Conservation (phyloP, 139 green algal species). For the Chlorella sp. region DNA sequence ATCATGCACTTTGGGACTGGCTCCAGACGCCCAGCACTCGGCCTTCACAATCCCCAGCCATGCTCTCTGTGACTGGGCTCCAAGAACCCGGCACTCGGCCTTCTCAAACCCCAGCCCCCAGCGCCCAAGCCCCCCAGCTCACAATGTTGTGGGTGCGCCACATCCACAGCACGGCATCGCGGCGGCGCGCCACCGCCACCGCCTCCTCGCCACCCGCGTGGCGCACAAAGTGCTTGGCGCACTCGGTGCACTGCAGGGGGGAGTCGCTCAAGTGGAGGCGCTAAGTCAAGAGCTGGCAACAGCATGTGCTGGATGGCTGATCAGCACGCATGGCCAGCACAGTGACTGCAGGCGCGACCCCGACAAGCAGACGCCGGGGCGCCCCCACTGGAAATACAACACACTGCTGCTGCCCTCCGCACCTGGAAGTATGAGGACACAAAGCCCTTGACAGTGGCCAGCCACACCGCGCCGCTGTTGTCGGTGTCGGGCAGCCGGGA, state of each 20-base stretch:
- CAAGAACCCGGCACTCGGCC: no score
- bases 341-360: no score
- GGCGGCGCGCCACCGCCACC: constrained; percentile 39
- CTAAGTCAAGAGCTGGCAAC: neutral
- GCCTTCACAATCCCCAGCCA: no score
- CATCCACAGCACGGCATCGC: constrained; percentile 75
- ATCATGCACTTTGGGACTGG: no score
- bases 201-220: constrained; percentile 49
- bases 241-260: constrained; percentile 43
- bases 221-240: constrained; percentile 61
- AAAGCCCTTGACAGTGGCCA: constrained; percentile 58
- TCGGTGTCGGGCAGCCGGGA: constrained; percentile 36
- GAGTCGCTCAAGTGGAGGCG: neutral
- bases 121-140: neutral
- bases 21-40: no score
- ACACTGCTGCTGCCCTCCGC: no score
- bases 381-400: no score
- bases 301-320: no score
- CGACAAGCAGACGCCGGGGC: no score
- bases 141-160: constrained; percentile 83
- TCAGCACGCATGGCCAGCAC: no score
- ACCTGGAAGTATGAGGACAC: constrained; percentile 64
- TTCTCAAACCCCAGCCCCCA: neutral
- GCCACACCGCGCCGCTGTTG: constrained; percentile 38
- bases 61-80: no score